These are phyloP conservation scores for Colletotrichum sp. DNA, from an alignment of 2,329 filamentous ascomycete genomes.

Conservation along the genomic window DNA sequence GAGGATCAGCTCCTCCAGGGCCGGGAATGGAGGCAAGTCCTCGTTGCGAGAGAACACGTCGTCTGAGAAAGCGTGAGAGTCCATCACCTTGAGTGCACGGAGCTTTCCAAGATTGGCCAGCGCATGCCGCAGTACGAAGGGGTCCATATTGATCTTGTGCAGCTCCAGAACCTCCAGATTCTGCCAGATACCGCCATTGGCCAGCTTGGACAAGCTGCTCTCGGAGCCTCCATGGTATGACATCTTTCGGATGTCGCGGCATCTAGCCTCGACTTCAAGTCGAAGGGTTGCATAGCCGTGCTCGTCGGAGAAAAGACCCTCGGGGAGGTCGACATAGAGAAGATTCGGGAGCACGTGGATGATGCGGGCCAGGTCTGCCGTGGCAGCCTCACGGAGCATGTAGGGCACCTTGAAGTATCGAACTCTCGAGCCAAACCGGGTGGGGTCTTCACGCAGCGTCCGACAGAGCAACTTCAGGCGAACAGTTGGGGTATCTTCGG, in stretches of 20 bases:
- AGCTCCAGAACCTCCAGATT: conserved; percentile 77
- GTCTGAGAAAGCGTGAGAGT: conserved; percentile 75
- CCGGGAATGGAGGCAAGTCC: conserved; percentile 73
- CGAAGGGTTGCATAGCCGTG: conserved; percentile 75
- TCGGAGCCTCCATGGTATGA: conserved; percentile 81
- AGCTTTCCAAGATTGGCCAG: conserved; percentile 71
- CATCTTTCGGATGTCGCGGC: conserved; percentile 88
- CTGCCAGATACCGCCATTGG: conserved; percentile 69
- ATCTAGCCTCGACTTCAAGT: conserved; percentile 83
- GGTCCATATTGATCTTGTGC: conserved; percentile 71
- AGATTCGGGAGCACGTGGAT: conserved; percentile 86
- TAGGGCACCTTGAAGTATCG: conserved; percentile 88
- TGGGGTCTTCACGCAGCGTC: conserved; percentile 79
- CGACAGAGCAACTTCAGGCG: conserved; percentile 81
- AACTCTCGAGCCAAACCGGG: conserved; percentile 71
- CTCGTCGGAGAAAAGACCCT: conserved; percentile 86
- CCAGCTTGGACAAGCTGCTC: conserved; percentile 73
- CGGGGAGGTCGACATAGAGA: conserved; percentile 87
- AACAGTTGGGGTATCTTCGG: conserved; percentile 78
- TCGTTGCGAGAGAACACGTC: conserved; percentile 73
- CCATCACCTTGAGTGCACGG: conserved; percentile 75
- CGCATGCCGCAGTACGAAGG: conserved; percentile 71
- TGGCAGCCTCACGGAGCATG: conserved; percentile 89
- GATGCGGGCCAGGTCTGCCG: conserved; percentile 82
- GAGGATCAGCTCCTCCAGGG: conserved; percentile 75